Evolutionary conservation across 306 rosid genomes (phyloP), one percentile per base, ranked within the genome.

Genomic region (Pterocarpus santalinus): DNA sequence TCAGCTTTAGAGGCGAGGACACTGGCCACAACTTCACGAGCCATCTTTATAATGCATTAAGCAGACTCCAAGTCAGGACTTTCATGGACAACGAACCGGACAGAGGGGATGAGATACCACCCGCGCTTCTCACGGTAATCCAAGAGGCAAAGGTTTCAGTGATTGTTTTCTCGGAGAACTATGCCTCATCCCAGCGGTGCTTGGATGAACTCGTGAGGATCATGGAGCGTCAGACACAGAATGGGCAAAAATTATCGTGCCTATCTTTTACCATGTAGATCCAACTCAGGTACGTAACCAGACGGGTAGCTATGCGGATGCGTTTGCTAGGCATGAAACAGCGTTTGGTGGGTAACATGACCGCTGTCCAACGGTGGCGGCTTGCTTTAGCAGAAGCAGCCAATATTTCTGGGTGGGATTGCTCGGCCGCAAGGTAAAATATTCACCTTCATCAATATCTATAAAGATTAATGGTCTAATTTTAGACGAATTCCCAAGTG

Each of bases 391-490:
- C 69, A 0, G 85, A 76, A 82, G 85, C 76, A 1, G 78, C 85
- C 36, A 82, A 82, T 75, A 22, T 75, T 32, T 75, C 85, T 75
- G 81, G 85, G 4, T 76, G 82, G 87, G 84, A 84, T 75, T 84
- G 81, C 78, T 60, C 44, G 39, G n/a, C 60, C 17, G 53, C 78
- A 7, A 74, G 84, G 87, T 84, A 57, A 10, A 32, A 52, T n/a
- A 32, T 61, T 46, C 7, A 4, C 56, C 32, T 39, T 55, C 52
- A 2, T 38, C 41, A 22, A 22, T 22, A 22, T 22, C 28, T 22
- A 22, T 22, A 22, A 22, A 22, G 28, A 22, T 22, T 22, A 22
- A 22, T 22, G 28, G 28, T 22, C 28, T 22, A 22, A 22, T 22
- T 22, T 22, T 22, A 22, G 28, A 22, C 28, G 28, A 22, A 22